Conservation (phyloP, 208 protist genomes). For the Leishmania martiniquensis region DNA sequence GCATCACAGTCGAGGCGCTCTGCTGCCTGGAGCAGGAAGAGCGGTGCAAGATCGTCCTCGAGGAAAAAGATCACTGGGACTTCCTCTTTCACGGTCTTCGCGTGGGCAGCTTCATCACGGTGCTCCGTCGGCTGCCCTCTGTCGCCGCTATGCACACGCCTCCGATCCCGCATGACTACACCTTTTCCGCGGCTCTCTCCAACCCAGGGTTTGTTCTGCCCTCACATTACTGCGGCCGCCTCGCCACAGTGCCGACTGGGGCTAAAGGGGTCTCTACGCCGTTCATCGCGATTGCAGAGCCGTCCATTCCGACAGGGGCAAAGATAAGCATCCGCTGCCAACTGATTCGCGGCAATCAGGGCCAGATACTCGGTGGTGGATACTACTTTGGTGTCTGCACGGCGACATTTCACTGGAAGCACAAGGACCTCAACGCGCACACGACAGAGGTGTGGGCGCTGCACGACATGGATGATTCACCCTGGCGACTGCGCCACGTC, state of each 20-base stretch:
- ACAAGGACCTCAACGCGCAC: conserved; percentile 66
- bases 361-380: conserved; percentile 90
- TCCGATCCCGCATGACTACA: conserved; percentile 57
- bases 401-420: conserved; percentile 65
- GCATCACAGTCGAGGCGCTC: conserved; percentile 80
- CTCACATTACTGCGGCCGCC: conserved; percentile 70
- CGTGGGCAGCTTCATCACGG: conserved; percentile 59
- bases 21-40: conserved; percentile 57
- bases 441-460: conserved; percentile 86
- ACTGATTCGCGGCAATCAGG: conserved; percentile 79
- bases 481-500: conserved; percentile 85
- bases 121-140: conserved; percentile 43
- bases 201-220: conserved; percentile 76
- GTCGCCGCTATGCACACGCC: conserved; percentile 33
- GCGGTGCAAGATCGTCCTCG: conserved; percentile 62
- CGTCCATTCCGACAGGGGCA: conserved; percentile 54
- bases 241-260: conserved; percentile 77
- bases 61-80: conserved; percentile 86
- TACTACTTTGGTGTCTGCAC: conserved; percentile 91
- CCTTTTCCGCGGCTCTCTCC: conserved; percentile 74
- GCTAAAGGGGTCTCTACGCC: conserved; percentile 62
- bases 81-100: conserved; percentile 79
- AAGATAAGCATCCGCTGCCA: conserved; percentile 81
- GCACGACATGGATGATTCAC: conserved; percentile 89
- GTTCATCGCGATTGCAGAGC: conserved; percentile 91